Percentiles rank a stretch among this genome's conserved stretches.
These are phyloP conservation scores for Eimeria tenella DNA, from an alignment of 169 alveolate genomes.

Conservation along the genomic window DNA sequence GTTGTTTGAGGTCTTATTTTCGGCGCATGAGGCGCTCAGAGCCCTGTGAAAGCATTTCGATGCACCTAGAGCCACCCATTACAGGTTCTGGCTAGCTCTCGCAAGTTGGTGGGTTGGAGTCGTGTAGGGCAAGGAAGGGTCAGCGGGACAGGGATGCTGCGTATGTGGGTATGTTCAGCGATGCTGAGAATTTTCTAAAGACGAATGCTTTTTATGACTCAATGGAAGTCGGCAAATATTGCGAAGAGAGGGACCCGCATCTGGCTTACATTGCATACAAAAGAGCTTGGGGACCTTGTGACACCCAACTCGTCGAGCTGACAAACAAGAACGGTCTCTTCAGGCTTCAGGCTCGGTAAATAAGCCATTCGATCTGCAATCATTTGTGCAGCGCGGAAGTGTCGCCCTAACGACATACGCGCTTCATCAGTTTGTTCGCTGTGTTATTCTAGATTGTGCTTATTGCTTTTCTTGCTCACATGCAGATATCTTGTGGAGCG, in stretches of 20 bases:
- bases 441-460: background rate
- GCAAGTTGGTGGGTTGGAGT: too few relatives aligned
- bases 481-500: slow-evolving; percentile 96
- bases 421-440: too few relatives aligned
- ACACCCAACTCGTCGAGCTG: slow-evolving; percentile 96
- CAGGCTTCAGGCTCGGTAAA: slow-evolving; percentile 95
- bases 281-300: slow-evolving; percentile 98
- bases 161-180: slow-evolving; percentile 26
- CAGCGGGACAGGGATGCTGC: too few relatives aligned
- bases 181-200: slow-evolving; percentile 91
- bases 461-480: background rate
- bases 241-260: slow-evolving; percentile 99
- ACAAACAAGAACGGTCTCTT: slow-evolving; percentile 98
- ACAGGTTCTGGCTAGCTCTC: too few relatives aligned
- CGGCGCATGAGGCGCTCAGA: too few relatives aligned
- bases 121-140: too few relatives aligned
- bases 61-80: too few relatives aligned
- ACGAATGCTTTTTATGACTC: slow-evolving; percentile 98
- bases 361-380: background rate
- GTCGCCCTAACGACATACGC: background rate
- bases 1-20: too few relatives aligned
- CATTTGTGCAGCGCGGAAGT: background rate
- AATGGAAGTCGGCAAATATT: slow-evolving; percentile 97
- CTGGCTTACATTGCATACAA: slow-evolving; percentile 99
- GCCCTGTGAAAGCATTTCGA: too few relatives aligned